phyloP scores from a whole-genome alignment of 371 early-diverging fungal genomes.

The Syncephalastrum monosporum region DNA sequence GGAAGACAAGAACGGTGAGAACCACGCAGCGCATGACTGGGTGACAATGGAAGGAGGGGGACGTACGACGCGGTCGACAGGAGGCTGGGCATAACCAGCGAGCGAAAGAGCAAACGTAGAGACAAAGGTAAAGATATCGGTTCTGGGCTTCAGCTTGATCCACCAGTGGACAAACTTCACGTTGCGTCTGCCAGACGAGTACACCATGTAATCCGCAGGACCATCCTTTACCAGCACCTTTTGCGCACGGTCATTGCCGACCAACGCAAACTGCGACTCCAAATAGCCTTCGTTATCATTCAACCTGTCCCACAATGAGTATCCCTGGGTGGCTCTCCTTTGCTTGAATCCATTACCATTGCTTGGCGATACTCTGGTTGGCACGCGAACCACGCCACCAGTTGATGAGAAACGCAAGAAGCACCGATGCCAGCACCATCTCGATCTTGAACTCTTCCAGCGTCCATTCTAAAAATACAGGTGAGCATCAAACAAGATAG shows the following conservation, averaged over 20 bases:
- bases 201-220: conserved; percentile 68
- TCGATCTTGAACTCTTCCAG: conserved; percentile 34
- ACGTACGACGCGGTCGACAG: conserved; percentile 37
- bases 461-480: conserved; percentile 14
- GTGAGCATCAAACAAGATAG: too few relatives aligned
- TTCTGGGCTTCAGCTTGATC: conserved; percentile 54
- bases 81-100: conserved; percentile 21
- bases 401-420: conserved; percentile 21
- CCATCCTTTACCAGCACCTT: conserved; percentile 66
- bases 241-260: conserved; percentile 55
- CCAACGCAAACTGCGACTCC: conserved; percentile 59
- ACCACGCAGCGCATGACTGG: neutral
- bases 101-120: conserved; percentile 22
- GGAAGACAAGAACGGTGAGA: neutral
- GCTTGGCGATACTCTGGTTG: conserved; percentile 33
- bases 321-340: neutral
- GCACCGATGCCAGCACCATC: conserved; percentile 17
- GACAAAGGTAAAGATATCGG: conserved; percentile 35
- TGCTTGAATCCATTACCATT: conserved; percentile 28
- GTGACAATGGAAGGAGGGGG: too few relatives aligned
- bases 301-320: neutral
- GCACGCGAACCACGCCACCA: conserved; percentile 33
- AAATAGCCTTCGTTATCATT: conserved; percentile 26
- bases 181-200: conserved; percentile 70
- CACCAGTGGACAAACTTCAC: conserved; percentile 71